Evolutionary conservation across 805 yeast species (phyloP).

Genomic region (Yamadazyma laniorum): DNA sequence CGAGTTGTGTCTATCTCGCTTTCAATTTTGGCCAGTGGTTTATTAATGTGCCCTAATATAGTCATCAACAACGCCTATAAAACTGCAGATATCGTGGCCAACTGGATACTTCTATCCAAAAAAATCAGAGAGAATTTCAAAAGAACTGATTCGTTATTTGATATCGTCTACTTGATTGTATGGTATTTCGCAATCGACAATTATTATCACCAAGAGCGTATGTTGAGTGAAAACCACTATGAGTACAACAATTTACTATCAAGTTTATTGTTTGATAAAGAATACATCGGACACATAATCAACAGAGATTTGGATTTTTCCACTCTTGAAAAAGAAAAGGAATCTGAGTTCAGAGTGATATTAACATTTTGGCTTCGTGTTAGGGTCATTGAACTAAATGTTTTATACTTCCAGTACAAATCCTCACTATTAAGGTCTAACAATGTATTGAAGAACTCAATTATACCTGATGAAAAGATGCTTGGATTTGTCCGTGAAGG

Average conservation of each 20-base stretch:
- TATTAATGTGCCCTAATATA: conserved; percentile 10
- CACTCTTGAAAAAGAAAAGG: not conserved
- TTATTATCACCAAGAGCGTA: conserved; percentile 19
- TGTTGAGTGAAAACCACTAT: conserved; percentile 23
- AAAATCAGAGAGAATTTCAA: conserved; percentile 16
- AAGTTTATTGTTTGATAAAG: conserved; percentile 12
- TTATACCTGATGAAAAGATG: conserved; percentile 23
- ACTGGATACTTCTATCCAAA: conserved; percentile 19
- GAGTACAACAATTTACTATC: conserved; percentile 27
- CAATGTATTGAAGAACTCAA: conserved; percentile 20
- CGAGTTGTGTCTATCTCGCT: conserved; percentile 19
- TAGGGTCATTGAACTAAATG: conserved; percentile 26
- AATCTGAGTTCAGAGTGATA: conserved; percentile 17
- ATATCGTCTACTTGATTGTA: conserved; percentile 22
- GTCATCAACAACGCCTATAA: conserved; percentile 1
- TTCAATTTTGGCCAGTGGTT: conserved; percentile 21
- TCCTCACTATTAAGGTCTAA: conserved; percentile 25
- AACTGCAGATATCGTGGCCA: conserved; percentile 16
- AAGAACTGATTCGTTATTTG: conserved; percentile 21
- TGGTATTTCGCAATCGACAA: conserved; percentile 26
- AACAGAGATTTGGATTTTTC: conserved; percentile 8
- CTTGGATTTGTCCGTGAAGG: conserved; percentile 18
- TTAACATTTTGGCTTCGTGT: conserved; percentile 27
- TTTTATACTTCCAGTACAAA: conserved; percentile 26
- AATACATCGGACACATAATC: conserved; percentile 13